Base-by-base conservation (phyloP, 306 rosid genomes). In the Mucuna pruriens region DNA sequence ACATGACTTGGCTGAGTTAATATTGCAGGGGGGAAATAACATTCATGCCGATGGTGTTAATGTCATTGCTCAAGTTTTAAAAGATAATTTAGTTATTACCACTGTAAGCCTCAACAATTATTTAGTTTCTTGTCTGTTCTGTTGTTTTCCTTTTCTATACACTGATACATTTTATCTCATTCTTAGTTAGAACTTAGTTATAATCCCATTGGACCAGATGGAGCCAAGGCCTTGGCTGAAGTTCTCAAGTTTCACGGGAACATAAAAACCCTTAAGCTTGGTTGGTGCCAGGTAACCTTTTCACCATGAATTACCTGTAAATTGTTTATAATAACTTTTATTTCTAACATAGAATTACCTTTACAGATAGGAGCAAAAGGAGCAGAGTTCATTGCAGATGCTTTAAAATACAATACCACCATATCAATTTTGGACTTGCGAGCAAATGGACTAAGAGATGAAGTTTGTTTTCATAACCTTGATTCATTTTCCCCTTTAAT, bases 121-220 rank as follows among this genome's bases (percentile, higher is more conserved):
- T 58, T 45, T 65, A 15, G 40, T 76, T 79, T 77, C 63, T 34
- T 16, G 5, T 65, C 48, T 73, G 16, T 74, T 80, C 49, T 23
- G 75, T 58, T 7, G 25, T 3, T 58, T 73, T 15, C 48, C 78
- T 62, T 78, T 70, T 80, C 26, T n/a, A 71, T 44, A 26, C 77
- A 17, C 77, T 66, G 34, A 75, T 20, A 55, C 29, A 20, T 26
- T 71, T 82, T 67, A 45, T 71, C 63, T 80, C 69, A 70, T 62
- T 84, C 84, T 62, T 90, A 95, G 99, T 85, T 95, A 90, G 99
- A 95, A 82, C 87, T 91, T 84, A 85, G 95, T 83, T 95, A 95
- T 80, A 95, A 95, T 90, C 98, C 99, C 84, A 87, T 93, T 77
- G 99, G 99, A 76, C 90, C 97, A 70, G 99, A 95, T 85, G 98